Base-by-base conservation (phyloP, 805 yeast genomes). In the Ogataea allantospora region DNA sequence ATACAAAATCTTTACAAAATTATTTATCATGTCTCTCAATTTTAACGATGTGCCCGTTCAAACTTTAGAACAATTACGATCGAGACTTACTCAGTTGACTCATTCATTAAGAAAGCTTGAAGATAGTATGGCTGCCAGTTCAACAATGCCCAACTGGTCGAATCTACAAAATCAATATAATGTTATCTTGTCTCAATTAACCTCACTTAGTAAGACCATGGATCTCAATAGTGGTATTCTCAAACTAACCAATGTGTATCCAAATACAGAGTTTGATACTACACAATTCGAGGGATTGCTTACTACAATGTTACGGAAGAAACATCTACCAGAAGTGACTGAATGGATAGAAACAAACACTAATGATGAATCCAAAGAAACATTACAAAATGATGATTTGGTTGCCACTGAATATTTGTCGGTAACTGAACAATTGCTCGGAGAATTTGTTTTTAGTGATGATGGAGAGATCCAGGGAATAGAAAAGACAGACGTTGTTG, bases 281-380 rank as follows among this genome's bases (percentile, higher is more conserved):
- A 75, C 87, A 1, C 83, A 86, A 29, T 89, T 86, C 47, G 89
- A 85, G 52, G 85, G 88, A 2, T 68, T 93, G 23, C 64, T 89
- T 34, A 84, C 95, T 0, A 88, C 97, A 0, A 66, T 93, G 43
- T 61, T 93, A 43, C 73, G 98, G 42, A 93, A 89, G 58, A 91
- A 89, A 57, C 82, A 83, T 33, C 66, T 86, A 8, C 98, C 99
- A 0, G 97, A 89, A 46, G 95, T 91, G 2, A 85, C 80, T 35
- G 84, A 78, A 31, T 91, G 98, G 97, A 75, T 88, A 6, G 57
- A 60, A 12, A 54, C 58, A 18, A 34, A 42, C 22, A 33, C 28
- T 13, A 33, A 38, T 10, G 39, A 39, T 9, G 39, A 31, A 5
- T 66, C 62, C 32, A 57, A 51, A 26, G 53, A 47, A 33, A 53